Conservation (phyloP, 257 asterid genomes). For the Solanum etuberosum region DNA sequence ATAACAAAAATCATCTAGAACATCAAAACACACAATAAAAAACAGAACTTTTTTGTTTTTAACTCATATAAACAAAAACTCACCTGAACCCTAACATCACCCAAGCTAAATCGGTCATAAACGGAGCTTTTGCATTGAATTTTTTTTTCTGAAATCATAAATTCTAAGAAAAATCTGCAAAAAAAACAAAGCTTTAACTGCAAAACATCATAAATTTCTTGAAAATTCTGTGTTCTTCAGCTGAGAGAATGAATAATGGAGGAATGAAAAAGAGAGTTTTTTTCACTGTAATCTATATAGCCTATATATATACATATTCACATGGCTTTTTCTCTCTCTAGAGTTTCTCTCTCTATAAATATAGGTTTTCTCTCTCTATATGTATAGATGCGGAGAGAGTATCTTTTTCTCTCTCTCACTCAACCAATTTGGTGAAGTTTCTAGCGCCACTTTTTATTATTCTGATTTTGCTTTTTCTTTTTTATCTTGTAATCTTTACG, state of each 20-base stretch:
- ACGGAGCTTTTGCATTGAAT: neutral
- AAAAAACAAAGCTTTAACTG: neutral
- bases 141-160: neutral
- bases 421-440: slow-evolving; percentile 40
- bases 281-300: neutral
- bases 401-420: slow-evolving; percentile 17
- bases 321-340: neutral
- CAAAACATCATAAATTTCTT: neutral
- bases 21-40: neutral
- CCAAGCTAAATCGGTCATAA: neutral
- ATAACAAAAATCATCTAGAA: neutral
- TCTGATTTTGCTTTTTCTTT: slow-evolving; percentile 8
- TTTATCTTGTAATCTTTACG: neutral
- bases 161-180: neutral
- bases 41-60: neutral
- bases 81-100: neutral
- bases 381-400: neutral
- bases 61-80: neutral
- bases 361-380: neutral
- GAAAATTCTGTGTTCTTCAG: neutral
- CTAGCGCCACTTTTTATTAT: slow-evolving; percentile 14
- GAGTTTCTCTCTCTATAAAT: neutral
- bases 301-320: neutral
- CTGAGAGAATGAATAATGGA: neutral
- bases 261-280: slow-evolving; percentile 2